Evolutionary conservation across 805 yeast genomes (phyloP).

Genomic region (Candida vartiovaarae): DNA sequence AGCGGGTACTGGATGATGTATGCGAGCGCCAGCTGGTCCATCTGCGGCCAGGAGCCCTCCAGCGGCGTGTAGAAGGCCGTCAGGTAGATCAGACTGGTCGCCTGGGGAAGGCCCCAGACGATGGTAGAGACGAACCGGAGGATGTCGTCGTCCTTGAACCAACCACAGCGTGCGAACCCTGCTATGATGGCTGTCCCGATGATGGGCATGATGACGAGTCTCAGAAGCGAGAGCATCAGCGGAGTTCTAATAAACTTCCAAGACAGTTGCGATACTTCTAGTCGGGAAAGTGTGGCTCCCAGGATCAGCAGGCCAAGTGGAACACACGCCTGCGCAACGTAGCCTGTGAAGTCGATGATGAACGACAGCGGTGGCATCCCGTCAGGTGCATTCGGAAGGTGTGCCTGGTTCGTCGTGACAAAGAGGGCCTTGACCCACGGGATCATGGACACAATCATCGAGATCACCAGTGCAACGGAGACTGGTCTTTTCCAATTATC

Average conservation of each 20-base stretch:
- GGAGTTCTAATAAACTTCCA: constrained; percentile 38
- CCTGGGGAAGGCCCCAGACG: constrained; percentile 79
- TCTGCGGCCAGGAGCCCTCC: constrained; percentile 13
- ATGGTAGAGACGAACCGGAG: constrained; percentile 70
- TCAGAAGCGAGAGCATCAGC: constrained; percentile 43
- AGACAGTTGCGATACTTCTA: constrained; percentile 49
- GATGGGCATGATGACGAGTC: constrained; percentile 71
- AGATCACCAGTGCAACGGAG: constrained; percentile 58
- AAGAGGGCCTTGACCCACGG: constrained; percentile 83
- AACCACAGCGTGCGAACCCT: constrained; percentile 56
- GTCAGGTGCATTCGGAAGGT: constrained; percentile 77
- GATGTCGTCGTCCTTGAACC: constrained; percentile 50
- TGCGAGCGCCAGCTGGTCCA: constrained; percentile 20
- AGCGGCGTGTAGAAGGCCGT: constrained; percentile 79
- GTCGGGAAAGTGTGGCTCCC: constrained; percentile 85
- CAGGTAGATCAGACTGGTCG: constrained; percentile 80
- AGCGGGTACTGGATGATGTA: constrained; percentile 21
- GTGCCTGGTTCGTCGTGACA: constrained; percentile 35
- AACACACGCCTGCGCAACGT: constrained; percentile 83
- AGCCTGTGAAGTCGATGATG: constrained; percentile 70
- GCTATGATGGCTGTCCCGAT: constrained; percentile 65
- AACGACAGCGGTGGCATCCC: constrained; percentile 78
- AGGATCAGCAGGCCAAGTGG: constrained; percentile 79
- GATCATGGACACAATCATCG: constrained; percentile 68
- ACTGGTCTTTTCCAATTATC: constrained; percentile 67